These are phyloP conservation scores for Veloporphyrellus conicus DNA, from an alignment of 1,284 basidiomycete species.

Conservation along the genomic window DNA sequence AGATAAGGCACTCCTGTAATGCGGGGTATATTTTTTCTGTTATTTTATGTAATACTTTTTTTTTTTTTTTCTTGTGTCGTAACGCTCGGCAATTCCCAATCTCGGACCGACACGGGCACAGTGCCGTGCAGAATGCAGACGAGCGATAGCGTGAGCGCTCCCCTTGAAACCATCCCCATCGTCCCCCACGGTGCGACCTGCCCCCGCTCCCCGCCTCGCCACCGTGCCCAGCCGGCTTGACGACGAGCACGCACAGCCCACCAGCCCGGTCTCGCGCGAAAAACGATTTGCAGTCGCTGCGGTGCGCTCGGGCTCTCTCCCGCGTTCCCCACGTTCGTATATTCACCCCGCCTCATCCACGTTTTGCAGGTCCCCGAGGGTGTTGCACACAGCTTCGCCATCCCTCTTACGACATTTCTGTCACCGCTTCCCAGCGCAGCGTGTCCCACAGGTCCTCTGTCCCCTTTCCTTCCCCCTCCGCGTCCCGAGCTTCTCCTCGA, in stretches of 20 bases:
- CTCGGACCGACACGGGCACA: constrained; percentile 28
- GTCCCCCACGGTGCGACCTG: constrained; percentile 1
- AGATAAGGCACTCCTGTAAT: constrained; percentile 24
- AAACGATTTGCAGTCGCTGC: constrained; percentile 1
- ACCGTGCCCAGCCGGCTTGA: not conserved
- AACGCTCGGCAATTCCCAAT: constrained; percentile 18
- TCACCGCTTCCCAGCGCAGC: constrained; percentile 23
- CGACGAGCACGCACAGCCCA: constrained; percentile 9
- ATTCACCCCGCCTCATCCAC: constrained; percentile 24
- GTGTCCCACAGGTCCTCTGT: constrained; percentile 13
- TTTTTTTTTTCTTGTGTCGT: not conserved
- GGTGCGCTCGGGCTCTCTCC: constrained; percentile 6
- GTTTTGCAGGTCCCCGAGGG: constrained; percentile 23
- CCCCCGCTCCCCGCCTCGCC: not conserved
- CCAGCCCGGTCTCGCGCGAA: constrained; percentile 1
- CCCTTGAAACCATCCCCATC: constrained; percentile 12
- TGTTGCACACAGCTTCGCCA: constrained; percentile 24
- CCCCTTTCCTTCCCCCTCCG: constrained; percentile 13
- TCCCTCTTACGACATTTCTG: constrained; percentile 25
- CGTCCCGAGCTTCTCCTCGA: constrained; percentile 18
- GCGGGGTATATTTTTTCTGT: constrained; percentile 19
- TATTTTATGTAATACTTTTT: constrained; percentile 15
- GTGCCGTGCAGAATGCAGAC: constrained; percentile 16
- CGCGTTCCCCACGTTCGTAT: constrained; percentile 30
- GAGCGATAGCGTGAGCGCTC: not conserved